Evolutionary conservation across 257 asterid species (phyloP).

Genomic region (Fraxinus anomala): DNA sequence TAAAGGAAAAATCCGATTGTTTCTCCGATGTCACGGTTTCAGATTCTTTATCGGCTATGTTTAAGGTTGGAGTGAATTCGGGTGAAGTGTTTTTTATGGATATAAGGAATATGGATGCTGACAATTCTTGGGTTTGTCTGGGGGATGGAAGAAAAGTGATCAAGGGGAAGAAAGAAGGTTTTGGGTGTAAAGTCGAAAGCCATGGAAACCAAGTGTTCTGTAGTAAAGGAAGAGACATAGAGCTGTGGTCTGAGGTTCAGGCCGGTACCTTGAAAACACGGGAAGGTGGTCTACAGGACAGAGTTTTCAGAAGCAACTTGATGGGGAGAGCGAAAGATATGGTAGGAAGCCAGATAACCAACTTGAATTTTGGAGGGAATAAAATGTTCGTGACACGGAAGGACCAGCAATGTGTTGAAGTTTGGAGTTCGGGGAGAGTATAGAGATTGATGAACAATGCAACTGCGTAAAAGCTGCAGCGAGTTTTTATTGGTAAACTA

Average conservation of each 20-base stretch:
- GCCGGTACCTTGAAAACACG: constrained; percentile 34
- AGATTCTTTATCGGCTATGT: constrained; percentile 46
- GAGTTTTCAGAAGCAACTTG: constrained; percentile 69
- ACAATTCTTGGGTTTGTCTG: constrained; percentile 65
- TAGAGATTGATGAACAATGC: not conserved
- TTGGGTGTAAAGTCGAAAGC: constrained; percentile 67
- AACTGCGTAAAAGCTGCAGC: not conserved
- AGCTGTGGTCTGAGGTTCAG: constrained; percentile 81
- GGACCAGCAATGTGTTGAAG: constrained; percentile 73
- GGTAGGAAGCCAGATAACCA: constrained; percentile 59
- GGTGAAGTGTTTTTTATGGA: constrained; percentile 76
- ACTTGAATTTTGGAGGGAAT: constrained; percentile 73
- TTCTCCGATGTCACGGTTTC: constrained; percentile 79
- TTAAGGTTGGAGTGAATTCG: constrained; percentile 81
- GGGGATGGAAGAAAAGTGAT: constrained; percentile 58
- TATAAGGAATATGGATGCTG: constrained; percentile 60
- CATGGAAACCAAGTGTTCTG: constrained; percentile 86
- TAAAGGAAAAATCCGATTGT: constrained; percentile 77
- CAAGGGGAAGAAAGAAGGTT: constrained; percentile 83
- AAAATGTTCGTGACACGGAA: constrained; percentile 80
- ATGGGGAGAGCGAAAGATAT: constrained; percentile 79
- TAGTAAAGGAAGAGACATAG: constrained; percentile 69
- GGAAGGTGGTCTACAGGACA: constrained; percentile 28
- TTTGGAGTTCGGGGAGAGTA: constrained; percentile 62
- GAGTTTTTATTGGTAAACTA: not conserved